A percentile compares a stretch with the other conserved stretches of the same genome.
These are phyloP conservation scores for Leccinum subrobustum DNA, from an alignment of 1,284 basidiomycete genomes.

Conservation along the genomic window DNA sequence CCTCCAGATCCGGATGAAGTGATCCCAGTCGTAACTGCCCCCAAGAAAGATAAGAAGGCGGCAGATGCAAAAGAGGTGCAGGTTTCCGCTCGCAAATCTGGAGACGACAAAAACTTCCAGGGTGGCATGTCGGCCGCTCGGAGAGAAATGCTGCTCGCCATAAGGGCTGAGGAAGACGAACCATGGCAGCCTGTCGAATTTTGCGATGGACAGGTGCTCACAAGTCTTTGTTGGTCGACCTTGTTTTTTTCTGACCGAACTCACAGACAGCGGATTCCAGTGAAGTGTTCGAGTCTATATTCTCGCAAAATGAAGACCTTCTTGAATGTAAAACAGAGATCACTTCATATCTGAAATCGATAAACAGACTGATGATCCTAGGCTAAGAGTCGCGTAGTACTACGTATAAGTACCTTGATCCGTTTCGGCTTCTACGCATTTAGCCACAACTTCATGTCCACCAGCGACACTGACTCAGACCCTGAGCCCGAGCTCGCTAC, in stretches of 20 bases:
- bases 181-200: slow-evolving; percentile 66
- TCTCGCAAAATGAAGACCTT: slow-evolving; percentile 54
- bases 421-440: not conserved
- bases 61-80: slow-evolving; percentile 70
- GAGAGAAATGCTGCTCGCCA: slow-evolving; percentile 70
- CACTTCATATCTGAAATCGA: slow-evolving; percentile 58
- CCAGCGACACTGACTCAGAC: slow-evolving; percentile 45
- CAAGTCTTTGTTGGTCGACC: not conserved
- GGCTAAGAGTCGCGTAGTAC: not conserved
- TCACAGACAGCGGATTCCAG: slow-evolving; percentile 55
- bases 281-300: slow-evolving; percentile 55
- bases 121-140: slow-evolving; percentile 61
- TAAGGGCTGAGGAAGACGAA: slow-evolving; percentile 73
- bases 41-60: slow-evolving; percentile 59
- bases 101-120: slow-evolving; percentile 58
- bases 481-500: slow-evolving; percentile 25
- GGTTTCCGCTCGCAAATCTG: slow-evolving; percentile 62
- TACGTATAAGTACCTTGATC: slow-evolving; percentile 1
- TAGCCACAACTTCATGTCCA: slow-evolving; percentile 22
- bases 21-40: slow-evolving; percentile 40
- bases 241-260: slow-evolving; percentile 14
- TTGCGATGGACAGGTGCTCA: slow-evolving; percentile 56
- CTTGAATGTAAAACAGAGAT: slow-evolving; percentile 63
- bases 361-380: slow-evolving; percentile 44
- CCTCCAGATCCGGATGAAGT: slow-evolving; percentile 77